These are phyloP conservation scores for Linum lewisii DNA, from an alignment of 345 rosid genomes.

Conservation along the genomic window DNA sequence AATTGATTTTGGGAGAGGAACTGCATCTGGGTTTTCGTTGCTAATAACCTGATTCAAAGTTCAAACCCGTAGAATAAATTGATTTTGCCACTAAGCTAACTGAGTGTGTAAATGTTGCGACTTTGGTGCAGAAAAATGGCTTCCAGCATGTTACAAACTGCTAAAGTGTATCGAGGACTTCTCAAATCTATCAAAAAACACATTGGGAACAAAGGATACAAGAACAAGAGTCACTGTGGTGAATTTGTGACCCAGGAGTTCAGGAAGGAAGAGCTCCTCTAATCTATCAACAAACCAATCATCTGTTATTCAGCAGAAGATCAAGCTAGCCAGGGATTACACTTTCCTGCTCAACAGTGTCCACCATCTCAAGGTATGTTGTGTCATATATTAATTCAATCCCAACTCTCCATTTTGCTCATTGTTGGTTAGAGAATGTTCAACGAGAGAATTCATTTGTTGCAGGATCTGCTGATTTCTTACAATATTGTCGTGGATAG, in stretches of 20 bases:
- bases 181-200: slow-evolving; percentile 62
- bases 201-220: slow-evolving; percentile 68
- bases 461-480: slow-evolving; percentile 74
- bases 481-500: slow-evolving; percentile 89
- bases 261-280: slow-evolving; percentile 33
- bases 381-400: too few relatives aligned
- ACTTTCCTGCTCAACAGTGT: slow-evolving; percentile 56
- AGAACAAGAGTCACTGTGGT: slow-evolving; percentile 65
- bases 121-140: slow-evolving; percentile 30
- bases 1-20: too few relatives aligned
- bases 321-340: slow-evolving; percentile 60
- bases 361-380: slow-evolving; percentile 86
- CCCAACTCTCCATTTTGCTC: background rate
- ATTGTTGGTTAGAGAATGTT: background rate
- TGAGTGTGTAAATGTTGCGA: background rate
- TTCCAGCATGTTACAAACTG: slow-evolving; percentile 32
- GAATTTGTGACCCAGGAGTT: slow-evolving; percentile 51
- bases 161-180: slow-evolving; percentile 52
- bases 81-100: background rate
- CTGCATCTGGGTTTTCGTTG: too few relatives aligned
- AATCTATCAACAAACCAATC: slow-evolving; percentile 21
- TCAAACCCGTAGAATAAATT: too few relatives aligned
- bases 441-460: background rate
- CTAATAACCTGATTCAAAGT: too few relatives aligned
- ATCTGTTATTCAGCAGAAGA: slow-evolving; percentile 31